Evolutionary conservation across 2,329 filamentous ascomycete genomes (phyloP), one percentile per base, ranked within the genome.

Genomic region (Microdochium nivale): DNA sequence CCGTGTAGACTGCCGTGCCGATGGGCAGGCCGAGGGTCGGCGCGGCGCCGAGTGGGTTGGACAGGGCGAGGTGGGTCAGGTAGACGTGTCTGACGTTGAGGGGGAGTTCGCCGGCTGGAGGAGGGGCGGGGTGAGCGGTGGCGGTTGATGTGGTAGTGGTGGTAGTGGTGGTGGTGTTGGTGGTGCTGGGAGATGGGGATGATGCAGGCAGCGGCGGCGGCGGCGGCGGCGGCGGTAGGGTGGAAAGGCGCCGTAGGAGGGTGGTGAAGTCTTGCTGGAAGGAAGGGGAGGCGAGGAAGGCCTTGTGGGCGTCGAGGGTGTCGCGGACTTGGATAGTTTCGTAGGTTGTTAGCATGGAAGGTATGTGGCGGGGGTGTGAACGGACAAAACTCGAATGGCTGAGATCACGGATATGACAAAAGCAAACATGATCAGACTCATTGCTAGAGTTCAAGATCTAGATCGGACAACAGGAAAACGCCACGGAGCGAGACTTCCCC

Each of bases 1-100:
- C 51, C 62, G 65, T 53, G 50, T 67, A 68, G 46, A 66, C 60
- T 4, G 65, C 64, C 8, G 62, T 65, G 1, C 64, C 65, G 2
- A 61, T 63, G 23, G 67, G 57, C 3, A 60, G 60, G 14, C 61
- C 58, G 2, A 54, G 50, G 3, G 51, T 14, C 14, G 40, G 21
- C 13, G 54, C 55, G 3, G 57, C 54, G 11, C 56, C 56, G n/a
- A 61, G 52, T 19, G 51, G 53, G 50, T 56, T 52, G 14, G 58
- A 49, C 24, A 54, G 55, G 3, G 62, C 61, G 51, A 62, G 64
- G 25, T 63, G 53, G 9, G 54, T 52, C 14, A 68, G 56, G 50
- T 55, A 58, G 47, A 55, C 49, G 53, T 62, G 57, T 48, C 60
- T 57, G 49, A 58, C 51, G 47, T 48, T 50, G 16, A 55, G 47